Base-by-base conservation (phyloP, 371 early-diverging fungal genomes). In the Chytridium lagenaria region DNA sequence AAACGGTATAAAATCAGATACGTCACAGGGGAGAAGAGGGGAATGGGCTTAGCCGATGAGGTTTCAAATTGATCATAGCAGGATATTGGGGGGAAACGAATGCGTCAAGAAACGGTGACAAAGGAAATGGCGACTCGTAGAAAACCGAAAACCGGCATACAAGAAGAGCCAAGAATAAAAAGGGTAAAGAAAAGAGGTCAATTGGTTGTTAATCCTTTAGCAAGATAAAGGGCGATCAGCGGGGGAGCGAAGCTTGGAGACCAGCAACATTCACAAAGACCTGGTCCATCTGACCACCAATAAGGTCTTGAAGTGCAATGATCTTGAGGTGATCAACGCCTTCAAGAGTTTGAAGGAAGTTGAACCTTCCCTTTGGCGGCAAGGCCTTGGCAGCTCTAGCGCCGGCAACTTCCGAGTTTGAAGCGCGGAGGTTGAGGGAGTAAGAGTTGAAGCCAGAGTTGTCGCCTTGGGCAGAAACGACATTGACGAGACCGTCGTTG, bases 401-500 rank as follows among this genome's bases (percentile, higher is more conserved):
- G 16, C 40, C 26, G 22, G 23, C 28, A 28, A 66, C 66, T 5
- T 37, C 30, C 2, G 26, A 26, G 66, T 26, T 66, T 38, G 36
- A 34, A 5, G 10, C 66, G 2, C 28, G 5, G 19, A 66, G 38
- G 66, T 66, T 30, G n/a, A 66, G 3, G 19, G 38, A 26, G 66
- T 66, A 66, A 44, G 15, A 16, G 66, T 40, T 40, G 44, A 30
- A 66, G 22, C 66, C 66, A 44, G 44, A 12, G 44, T 38, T 40
- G 50, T 67, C 68, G 19, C 73, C 72, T 23, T 63, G 49, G n/a
- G 65, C 26, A 1, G 70, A 23, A 15, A 50, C 50, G 34, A 77
- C 38, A 22, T 55, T 2, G 40, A 77, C 77, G 19, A 77, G 51
- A 30, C 72, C 77, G 59, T 77, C 76, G 68, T 68, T 76, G 33